Conservation (phyloP, 1,284 basidiomycete genomes). For the Cystobasidium pallidum region DNA sequence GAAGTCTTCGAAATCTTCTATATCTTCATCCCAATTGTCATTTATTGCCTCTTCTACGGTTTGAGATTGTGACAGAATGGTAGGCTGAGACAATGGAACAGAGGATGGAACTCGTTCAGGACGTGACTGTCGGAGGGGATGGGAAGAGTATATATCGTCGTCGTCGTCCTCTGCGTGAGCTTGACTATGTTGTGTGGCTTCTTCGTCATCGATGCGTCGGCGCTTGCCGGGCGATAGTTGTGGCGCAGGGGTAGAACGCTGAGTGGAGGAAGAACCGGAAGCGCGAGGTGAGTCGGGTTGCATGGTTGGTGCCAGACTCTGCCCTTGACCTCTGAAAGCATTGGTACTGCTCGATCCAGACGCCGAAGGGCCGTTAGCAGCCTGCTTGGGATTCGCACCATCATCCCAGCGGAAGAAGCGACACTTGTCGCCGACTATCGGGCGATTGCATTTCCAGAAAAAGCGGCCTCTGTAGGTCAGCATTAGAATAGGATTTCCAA, state of each 20-base stretch:
- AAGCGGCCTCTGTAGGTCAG: slow-evolving; percentile 25
- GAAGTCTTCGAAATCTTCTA: slow-evolving; percentile 41
- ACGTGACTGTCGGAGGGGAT: slow-evolving; percentile 9
- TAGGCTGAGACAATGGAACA: not conserved
- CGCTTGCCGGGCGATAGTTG: slow-evolving; percentile 29
- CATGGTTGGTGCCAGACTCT: not conserved
- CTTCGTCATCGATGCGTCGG: slow-evolving; percentile 23
- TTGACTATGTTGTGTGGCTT: slow-evolving; percentile 4
- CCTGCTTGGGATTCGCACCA: not conserved
- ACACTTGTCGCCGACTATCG: slow-evolving; percentile 31
- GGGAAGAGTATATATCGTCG: slow-evolving; percentile 4
- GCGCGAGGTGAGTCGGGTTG: not conserved
- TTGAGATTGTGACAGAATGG: slow-evolving; percentile 29
- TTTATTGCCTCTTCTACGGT: slow-evolving; percentile 39
- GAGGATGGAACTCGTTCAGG: not conserved
- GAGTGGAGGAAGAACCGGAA: slow-evolving; percentile 14
- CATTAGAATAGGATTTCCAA: not conserved
- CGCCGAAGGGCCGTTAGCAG: slow-evolving; percentile 3
- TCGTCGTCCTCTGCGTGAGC: not conserved
- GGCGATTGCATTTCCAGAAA: slow-evolving; percentile 36
- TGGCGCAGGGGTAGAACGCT: slow-evolving; percentile 25
- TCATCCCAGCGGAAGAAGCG: slow-evolving; percentile 41
- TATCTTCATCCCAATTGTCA: slow-evolving; percentile 36
- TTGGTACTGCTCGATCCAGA: not conserved
- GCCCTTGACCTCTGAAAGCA: slow-evolving; percentile 10